Conservation (phyloP, 1,284 basidiomycete genomes). For the Phellopilus nigrolimitatus region DNA sequence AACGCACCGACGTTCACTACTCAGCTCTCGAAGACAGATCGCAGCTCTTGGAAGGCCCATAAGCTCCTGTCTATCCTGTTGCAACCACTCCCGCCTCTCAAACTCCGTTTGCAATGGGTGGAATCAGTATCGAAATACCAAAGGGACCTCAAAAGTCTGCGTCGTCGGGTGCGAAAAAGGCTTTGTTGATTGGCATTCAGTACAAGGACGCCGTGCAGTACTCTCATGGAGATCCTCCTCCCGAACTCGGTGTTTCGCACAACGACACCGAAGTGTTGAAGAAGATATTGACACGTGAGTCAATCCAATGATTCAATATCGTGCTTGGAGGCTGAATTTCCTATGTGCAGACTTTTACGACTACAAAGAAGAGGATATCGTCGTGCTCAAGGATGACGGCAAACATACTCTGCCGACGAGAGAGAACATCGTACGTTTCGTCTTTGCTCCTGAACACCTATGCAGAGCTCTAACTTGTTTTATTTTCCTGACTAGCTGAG, state of each 20-base stretch:
- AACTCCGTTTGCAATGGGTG: no score
- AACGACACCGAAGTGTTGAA: conserved; percentile 12
- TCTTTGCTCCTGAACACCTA: neutral
- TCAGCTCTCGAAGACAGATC: no score
- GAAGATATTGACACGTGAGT: conserved; percentile 11
- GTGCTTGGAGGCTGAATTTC: neutral
- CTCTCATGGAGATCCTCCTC: neutral
- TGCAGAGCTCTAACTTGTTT: neutral
- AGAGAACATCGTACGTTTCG: conserved; percentile 19
- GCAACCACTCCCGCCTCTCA: no score
- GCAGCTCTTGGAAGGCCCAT: no score
- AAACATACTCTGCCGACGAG: conserved; percentile 17
- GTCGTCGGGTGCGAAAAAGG: conserved; percentile 7
- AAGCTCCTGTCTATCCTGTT: no score
- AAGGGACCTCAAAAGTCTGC: neutral
- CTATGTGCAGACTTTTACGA: conserved; percentile 11
- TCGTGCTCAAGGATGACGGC: conserved; percentile 19
- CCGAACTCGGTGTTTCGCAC: conserved; percentile 7
- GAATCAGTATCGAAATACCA: neutral
- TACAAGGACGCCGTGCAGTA: conserved; percentile 10
- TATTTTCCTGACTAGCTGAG: conserved; percentile 12
- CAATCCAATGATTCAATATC: neutral
- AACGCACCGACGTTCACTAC: no score
- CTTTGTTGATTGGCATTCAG: conserved; percentile 14
- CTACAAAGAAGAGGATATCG: conserved; percentile 13